Base-by-base conservation (phyloP, 768 basidiomycete species). In the Obba rivulosa region DNA sequence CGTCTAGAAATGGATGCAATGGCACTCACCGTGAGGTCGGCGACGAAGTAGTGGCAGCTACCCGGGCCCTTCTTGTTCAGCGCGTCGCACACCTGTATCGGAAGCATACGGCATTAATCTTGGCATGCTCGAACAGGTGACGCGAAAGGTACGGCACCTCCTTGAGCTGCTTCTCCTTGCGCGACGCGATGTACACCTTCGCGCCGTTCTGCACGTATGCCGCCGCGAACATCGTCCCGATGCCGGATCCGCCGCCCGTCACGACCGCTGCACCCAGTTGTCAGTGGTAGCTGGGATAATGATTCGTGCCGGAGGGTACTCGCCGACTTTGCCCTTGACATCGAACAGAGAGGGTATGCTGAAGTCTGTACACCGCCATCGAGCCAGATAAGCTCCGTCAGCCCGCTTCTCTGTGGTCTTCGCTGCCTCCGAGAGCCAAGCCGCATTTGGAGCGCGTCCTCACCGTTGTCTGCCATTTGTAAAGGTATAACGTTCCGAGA, bases 141-240 rank as follows among this genome's bases (percentile, higher is more conserved):
- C 3, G 31, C 17, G 37, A 34, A 4, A 3, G 34, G 41, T 4
- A 35, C 11, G 74, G 44, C 48, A 85, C 87, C 74, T 86, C 78
- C 67, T 85, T 80, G 49, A 94, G 73, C 57, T 85, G 84, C 17
- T 72, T 62, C 68, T 89, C 87, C 62, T 91, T 92, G 47, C 92
- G 75, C 10, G 88, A 83, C 13, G 92, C 90, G 55, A 94, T 92
- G 68, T 93, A 92, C 36, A 95, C 92, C 57, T 81, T 85, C 28
- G 85, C 88, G 11, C 92, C 92, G 58, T 93, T 92, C 66, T 84
- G 79, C 1, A 85, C 87, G 56, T 90, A 84, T 1, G 87, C 83
- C 0, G 80, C 70, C 20, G 92, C 89, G 57, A 93, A 91, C 78
- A 89, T 85, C 59, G 79, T 82, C 8, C 91, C 91, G 39, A 94